Percentiles rank a stretch among this genome's conserved stretches.
Conservation (phyloP, 2,329 filamentous ascomycete genomes). For the Ascomycota sp. region DNA sequence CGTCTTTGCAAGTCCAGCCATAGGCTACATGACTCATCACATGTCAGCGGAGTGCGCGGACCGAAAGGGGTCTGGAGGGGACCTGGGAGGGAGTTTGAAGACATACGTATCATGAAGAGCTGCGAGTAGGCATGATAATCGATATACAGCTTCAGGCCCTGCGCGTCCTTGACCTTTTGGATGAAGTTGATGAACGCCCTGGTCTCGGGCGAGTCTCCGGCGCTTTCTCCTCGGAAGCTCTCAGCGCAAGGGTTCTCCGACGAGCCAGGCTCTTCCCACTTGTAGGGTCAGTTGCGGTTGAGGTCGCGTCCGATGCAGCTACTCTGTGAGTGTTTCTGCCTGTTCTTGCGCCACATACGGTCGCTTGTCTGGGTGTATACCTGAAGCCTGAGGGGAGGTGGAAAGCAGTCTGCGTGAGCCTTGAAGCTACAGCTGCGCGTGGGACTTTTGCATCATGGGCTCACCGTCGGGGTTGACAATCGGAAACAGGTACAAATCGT, state of each 20-base stretch:
- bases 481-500: constrained; percentile 46
- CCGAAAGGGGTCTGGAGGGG: too few relatives aligned
- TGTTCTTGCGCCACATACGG: constrained; percentile 43
- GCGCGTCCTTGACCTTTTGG: constrained; percentile 11
- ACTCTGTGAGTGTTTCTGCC: constrained; percentile 18
- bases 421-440: too few relatives aligned
- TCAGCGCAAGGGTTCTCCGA: constrained; percentile 30
- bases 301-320: constrained; percentile 31
- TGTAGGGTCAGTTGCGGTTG: constrained; percentile 39
- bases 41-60: not conserved
- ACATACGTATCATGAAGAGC: constrained; percentile 39
- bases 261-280: constrained; percentile 27
- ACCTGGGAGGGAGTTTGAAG: constrained; percentile 8
- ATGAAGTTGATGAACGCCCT: constrained; percentile 21
- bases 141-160: constrained; percentile 39
- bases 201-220: constrained; percentile 30
- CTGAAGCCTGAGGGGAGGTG: constrained; percentile 25
- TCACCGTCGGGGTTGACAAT: constrained; percentile 40
- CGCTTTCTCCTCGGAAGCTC: constrained; percentile 22
- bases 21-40: constrained; percentile 19
- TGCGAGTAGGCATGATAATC: constrained; percentile 47
- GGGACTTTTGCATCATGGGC: too few relatives aligned
- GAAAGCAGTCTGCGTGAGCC: not conserved
- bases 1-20: constrained; percentile 33
- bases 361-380: constrained; percentile 33